phyloP scores from a whole-genome alignment of 805 yeast genomes.

The Millerozyma acaciae region DNA sequence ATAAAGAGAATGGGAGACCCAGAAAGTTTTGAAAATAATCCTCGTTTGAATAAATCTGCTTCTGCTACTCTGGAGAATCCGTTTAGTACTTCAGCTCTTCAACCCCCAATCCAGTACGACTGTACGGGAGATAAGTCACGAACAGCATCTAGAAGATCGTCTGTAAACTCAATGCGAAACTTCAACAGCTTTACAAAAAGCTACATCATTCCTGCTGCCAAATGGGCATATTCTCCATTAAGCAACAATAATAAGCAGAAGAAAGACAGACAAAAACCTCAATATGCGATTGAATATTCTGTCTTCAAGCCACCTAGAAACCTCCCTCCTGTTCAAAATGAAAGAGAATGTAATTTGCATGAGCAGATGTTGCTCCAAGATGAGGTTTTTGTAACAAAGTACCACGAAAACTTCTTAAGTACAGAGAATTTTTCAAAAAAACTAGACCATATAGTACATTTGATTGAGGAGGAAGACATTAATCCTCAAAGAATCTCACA shows the following conservation, averaged over 20 bases:
- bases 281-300: slow-evolving; percentile 32
- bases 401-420: slow-evolving; percentile 21
- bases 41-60: too few relatives aligned
- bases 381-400: slow-evolving; percentile 9
- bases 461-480: slow-evolving; percentile 42
- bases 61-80: too few relatives aligned
- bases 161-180: slow-evolving; percentile 10
- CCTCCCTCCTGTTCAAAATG: slow-evolving; percentile 13
- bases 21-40: too few relatives aligned
- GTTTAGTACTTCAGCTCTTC: too few relatives aligned
- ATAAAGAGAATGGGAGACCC: too few relatives aligned
- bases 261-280: slow-evolving; percentile 2
- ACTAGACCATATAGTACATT: slow-evolving; percentile 41
- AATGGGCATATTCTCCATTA: slow-evolving; percentile 28
- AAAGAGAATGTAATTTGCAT: slow-evolving; percentile 15
- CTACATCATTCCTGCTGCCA: slow-evolving; percentile 24
- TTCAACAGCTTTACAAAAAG: slow-evolving; percentile 18
- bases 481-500: slow-evolving; percentile 53
- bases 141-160: slow-evolving; percentile 10
- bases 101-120: too few relatives aligned
- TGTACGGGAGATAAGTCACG: slow-evolving; percentile 12
- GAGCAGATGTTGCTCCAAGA: slow-evolving; percentile 13
- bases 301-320: slow-evolving; percentile 23
- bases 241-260: slow-evolving; percentile 6
- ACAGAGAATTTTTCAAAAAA: slow-evolving; percentile 30